These are phyloP conservation scores for Ganoderma resinaceum DNA, from an alignment of 1,284 basidiomycete genomes.

Conservation along the genomic window DNA sequence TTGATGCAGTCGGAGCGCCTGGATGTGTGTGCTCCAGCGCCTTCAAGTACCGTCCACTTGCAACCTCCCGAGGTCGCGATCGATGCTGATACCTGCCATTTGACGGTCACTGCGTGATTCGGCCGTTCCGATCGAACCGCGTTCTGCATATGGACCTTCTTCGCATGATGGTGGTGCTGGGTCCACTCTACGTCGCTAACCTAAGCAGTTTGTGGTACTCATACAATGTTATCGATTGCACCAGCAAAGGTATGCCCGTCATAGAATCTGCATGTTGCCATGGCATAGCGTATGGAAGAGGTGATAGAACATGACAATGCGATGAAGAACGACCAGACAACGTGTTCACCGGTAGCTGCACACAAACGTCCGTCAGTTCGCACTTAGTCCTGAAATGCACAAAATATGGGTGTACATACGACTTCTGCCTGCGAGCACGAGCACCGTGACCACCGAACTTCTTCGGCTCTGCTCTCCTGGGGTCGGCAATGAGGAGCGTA, in stretches of 20 bases:
- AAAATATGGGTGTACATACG: constrained; percentile 52
- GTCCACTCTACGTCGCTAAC: neutral
- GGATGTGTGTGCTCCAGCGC: neutral
- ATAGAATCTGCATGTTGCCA: constrained; percentile 45
- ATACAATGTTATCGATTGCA: constrained; percentile 29
- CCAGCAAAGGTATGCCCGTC: constrained; percentile 27
- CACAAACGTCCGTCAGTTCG: constrained; percentile 20
- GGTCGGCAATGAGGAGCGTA: constrained; percentile 96
- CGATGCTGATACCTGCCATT: neutral
- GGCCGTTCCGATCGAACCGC: neutral
- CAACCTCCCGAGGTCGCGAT: neutral
- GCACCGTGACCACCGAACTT: constrained; percentile 98
- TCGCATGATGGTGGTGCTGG: neutral
- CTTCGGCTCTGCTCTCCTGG: constrained; percentile 99
- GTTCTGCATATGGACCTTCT: neutral
- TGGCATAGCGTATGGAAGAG: constrained; percentile 51
- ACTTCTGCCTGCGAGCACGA: constrained; percentile 95
- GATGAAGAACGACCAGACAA: constrained; percentile 42
- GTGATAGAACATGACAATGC: constrained; percentile 55
- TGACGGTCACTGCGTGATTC: neutral
- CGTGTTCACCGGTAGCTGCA: constrained; percentile 86
- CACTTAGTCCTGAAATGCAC: neutral
- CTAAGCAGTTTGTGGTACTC: constrained; percentile 14
- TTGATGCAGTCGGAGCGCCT: too few relatives aligned
- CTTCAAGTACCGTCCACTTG: too few relatives aligned